Percentiles rank a stretch among this genome's conserved stretches.
Conservation (phyloP, 371 early-diverging fungal genomes). For the Mucor sp. region DNA sequence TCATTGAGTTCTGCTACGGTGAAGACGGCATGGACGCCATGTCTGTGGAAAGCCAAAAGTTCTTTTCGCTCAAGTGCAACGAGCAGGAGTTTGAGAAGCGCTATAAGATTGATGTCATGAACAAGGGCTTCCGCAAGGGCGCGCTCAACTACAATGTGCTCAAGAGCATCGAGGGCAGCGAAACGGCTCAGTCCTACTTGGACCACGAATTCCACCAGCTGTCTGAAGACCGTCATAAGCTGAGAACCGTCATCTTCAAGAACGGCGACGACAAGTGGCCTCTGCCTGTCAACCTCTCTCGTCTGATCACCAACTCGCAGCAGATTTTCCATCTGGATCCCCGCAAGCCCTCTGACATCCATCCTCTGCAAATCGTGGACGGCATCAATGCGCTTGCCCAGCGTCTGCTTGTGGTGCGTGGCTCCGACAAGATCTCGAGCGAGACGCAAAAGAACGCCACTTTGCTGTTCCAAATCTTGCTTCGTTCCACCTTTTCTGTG, state of each 20-base stretch:
- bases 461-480: conserved; percentile 82
- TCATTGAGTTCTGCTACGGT: conserved; percentile 97
- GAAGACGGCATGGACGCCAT: conserved; percentile 99
- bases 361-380: conserved; percentile 84
- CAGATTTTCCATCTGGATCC: conserved; percentile 86
- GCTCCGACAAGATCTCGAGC: conserved; percentile 78
- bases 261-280: conserved; percentile 82
- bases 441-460: conserved; percentile 95
- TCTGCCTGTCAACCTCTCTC: conserved; percentile 89
- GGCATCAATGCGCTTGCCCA: conserved; percentile 74
- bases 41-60: conserved; percentile 85
- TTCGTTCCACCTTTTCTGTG: conserved; percentile 84
- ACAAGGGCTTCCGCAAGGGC: conserved; percentile 63
- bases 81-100: conserved; percentile 75
- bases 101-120: conserved; percentile 82
- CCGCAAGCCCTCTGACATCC: conserved; percentile 81
- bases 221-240: conserved; percentile 67
- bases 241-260: conserved; percentile 82
- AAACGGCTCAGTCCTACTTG: conserved; percentile 69
- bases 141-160: conserved; percentile 67
- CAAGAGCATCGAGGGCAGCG: conserved; percentile 69
- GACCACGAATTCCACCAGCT: conserved; percentile 86
- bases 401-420: conserved; percentile 82
- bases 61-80: conserved; percentile 69
- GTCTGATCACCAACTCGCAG: conserved; percentile 91